Conservation (phyloP, 208 protist genomes). For the Wallacemonas collosoma region DNA sequence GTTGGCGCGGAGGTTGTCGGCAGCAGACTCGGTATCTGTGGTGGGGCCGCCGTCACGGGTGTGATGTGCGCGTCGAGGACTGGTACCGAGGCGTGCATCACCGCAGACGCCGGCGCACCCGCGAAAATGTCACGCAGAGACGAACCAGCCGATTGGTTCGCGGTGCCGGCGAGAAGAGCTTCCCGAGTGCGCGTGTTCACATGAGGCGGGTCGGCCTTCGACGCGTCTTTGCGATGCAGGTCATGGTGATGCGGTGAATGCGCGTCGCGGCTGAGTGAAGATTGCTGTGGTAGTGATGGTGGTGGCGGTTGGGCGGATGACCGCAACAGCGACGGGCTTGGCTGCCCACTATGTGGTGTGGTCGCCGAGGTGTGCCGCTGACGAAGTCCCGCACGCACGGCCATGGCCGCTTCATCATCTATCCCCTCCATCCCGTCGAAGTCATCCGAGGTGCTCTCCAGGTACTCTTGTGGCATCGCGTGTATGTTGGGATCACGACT, state of each 20-base stretch:
- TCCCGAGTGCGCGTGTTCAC: neutral
- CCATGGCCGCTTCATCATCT: slow-evolving; percentile 1
- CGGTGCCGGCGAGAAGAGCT: neutral
- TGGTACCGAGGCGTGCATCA: neutral
- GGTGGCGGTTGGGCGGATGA: too few relatives aligned
- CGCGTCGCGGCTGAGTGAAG: too few relatives aligned
- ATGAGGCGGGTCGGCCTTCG: too few relatives aligned
- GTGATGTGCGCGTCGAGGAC: neutral
- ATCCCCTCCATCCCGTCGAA: slow-evolving; percentile 28
- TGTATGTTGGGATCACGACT: slow-evolving; percentile 6
- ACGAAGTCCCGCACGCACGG: neutral
- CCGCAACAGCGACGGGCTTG: too few relatives aligned
- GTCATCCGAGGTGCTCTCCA: slow-evolving; percentile 45
- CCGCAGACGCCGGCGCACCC: too few relatives aligned
- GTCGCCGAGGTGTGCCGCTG: neutral
- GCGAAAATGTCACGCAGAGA: neutral
- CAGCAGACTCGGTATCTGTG: too few relatives aligned
- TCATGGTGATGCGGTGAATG: too few relatives aligned
- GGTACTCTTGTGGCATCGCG: slow-evolving; percentile 8
- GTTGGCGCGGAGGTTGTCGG: slow-evolving; percentile 2
- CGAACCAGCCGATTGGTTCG: neutral
- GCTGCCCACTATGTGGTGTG: neutral
- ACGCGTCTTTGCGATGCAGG: too few relatives aligned
- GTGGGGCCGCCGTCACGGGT: neutral
- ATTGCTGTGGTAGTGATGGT: too few relatives aligned